phyloP scores from a whole-genome alignment of 2,329 filamentous ascomycete species.

The Epichloe sp. region DNA sequence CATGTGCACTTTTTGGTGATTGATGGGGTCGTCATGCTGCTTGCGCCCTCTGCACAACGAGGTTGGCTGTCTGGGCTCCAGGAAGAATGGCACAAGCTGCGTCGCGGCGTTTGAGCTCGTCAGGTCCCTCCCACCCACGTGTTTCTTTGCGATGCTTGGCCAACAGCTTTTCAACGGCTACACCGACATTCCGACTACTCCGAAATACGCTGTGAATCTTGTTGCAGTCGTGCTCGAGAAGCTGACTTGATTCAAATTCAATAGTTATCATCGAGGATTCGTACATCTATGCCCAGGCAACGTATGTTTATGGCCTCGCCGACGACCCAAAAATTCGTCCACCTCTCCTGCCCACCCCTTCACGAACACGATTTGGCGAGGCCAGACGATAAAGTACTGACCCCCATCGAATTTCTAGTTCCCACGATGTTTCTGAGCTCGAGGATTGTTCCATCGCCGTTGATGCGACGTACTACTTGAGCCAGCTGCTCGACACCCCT shows the following conservation, averaged over 20 bases:
- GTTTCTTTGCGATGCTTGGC: neutral
- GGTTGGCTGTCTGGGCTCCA: neutral
- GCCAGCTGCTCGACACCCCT: slow-evolving; percentile 57
- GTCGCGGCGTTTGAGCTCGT: neutral
- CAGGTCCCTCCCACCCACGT: neutral
- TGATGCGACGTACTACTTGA: slow-evolving; percentile 82
- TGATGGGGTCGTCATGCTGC: neutral
- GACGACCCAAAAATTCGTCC: neutral
- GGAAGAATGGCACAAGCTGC: neutral
- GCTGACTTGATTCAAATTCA: slow-evolving; percentile 4
- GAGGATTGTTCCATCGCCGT: slow-evolving; percentile 67
- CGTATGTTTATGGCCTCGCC: slow-evolving; percentile 14
- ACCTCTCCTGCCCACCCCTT: neutral
- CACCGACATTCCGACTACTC: slow-evolving; percentile 3
- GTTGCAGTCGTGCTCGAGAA: neutral
- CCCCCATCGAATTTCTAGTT: slow-evolving; percentile 22
- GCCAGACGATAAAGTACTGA: neutral
- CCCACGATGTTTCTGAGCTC: slow-evolving; percentile 54
- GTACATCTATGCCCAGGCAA: slow-evolving; percentile 26
- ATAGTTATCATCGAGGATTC: slow-evolving; percentile 26
- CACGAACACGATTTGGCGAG: neutral
- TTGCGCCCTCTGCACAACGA: neutral
- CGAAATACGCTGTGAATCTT: neutral
- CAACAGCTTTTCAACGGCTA: neutral
- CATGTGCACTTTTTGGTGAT: neutral